Percentiles rank a stretch among this genome's conserved stretches.
phyloP scores from a whole-genome alignment of 2,329 filamentous ascomycete genomes.

The Verticillium zaregamsianum region DNA sequence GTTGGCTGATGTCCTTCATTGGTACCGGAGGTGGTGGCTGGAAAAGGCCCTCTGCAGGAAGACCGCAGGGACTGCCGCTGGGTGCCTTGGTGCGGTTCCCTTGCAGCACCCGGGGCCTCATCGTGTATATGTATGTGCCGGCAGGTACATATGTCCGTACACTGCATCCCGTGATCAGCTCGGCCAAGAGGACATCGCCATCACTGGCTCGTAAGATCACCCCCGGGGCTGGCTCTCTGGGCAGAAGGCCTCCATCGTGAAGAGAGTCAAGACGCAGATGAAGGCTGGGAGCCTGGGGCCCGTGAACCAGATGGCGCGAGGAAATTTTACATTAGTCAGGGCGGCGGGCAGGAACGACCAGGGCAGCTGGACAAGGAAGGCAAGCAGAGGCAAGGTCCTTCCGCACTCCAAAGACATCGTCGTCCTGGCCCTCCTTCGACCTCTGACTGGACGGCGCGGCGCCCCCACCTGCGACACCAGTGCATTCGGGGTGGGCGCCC shows the following conservation, averaged over 20 bases:
- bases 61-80: neutral
- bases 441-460: neutral
- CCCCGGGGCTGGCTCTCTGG: neutral
- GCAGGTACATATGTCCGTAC: neutral
- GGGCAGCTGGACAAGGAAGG: neutral
- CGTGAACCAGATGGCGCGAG: constrained; percentile 4
- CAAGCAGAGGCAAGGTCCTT: neutral
- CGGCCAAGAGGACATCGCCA: neutral
- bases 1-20: neutral
- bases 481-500: neutral
- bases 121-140: neutral
- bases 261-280: no score
- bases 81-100: neutral
- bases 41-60: neutral
- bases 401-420: neutral
- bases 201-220: neutral
- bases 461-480: neutral
- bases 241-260: no score
- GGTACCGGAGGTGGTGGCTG: neutral
- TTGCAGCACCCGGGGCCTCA: neutral
- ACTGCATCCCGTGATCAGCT: neutral
- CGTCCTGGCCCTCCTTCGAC: neutral
- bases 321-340: constrained; percentile 13
- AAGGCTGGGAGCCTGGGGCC: neutral
- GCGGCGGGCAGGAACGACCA: constrained; percentile 7